A percentile compares a stretch with the other conserved stretches of the same genome.
Conservation (phyloP, 495 filamentous ascomycete genomes). For the Halenospora varia region DNA sequence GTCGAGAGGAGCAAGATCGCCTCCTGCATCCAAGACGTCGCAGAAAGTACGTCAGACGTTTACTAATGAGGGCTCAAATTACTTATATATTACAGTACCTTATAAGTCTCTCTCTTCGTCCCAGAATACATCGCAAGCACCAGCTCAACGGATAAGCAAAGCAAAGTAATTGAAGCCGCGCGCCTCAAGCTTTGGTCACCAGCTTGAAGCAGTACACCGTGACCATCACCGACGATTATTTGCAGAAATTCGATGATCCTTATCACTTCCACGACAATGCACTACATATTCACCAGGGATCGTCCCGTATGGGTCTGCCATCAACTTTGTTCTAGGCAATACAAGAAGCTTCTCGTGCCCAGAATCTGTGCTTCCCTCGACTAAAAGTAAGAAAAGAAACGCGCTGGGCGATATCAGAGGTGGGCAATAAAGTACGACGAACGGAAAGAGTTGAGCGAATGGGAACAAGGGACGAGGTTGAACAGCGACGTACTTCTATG, state of each 20-base stretch:
- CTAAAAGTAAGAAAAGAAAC: too few relatives aligned
- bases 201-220: background rate
- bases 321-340: background rate
- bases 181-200: too few relatives aligned
- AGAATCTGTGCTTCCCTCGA: too few relatives aligned
- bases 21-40: background rate
- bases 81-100: too few relatives aligned
- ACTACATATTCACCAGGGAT: background rate
- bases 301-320: background rate
- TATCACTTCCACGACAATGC: background rate
- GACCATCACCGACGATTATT: background rate
- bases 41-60: background rate
- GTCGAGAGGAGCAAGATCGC: slow-evolving; percentile 1
- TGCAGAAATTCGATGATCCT: background rate
- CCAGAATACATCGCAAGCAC: background rate
- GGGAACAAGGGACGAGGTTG: too few relatives aligned
- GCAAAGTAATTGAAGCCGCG: background rate
- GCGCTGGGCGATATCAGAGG: too few relatives aligned
- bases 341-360: background rate
- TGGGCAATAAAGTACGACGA: too few relatives aligned
- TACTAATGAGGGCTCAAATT: too few relatives aligned
- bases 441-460: too few relatives aligned
- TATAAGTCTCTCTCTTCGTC: background rate
- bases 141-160: background rate
- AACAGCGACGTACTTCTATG: too few relatives aligned